Base-by-base conservation (phyloP, 2,329 filamentous ascomycete species). In the Cladorrhinum sp. region DNA sequence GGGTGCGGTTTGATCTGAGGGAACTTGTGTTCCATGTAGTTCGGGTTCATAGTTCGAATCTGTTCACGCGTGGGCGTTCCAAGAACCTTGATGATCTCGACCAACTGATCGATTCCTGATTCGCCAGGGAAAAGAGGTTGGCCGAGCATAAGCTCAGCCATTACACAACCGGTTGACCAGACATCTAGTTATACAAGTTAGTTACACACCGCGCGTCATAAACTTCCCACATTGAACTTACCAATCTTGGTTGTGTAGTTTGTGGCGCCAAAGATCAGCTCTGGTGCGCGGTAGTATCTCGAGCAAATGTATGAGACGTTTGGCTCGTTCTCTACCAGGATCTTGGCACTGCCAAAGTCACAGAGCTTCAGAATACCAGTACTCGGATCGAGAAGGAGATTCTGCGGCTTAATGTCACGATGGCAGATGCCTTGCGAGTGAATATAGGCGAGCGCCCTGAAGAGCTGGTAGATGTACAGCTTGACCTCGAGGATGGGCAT, bases 1-100 rank as follows among this genome's bases (percentile, higher is more conserved):
- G 95, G 95, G 73, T 99, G 95, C 61, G 95, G 95, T 82, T 99
- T 99, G 81, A 99, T 99, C 77, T 99, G 95, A 52, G 95, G 95
- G 78, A 99, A 99, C 81, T 98, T 98, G 81, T 99, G 95, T 80
- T 99, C 95, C 95, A 99, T 99, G 78, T 99, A 99, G 78, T 99
- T 99, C 62, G 95, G 95, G 78, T 99, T 99, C 95, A 99, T 99
- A 67, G 95, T 99, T 69, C 95, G 91, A 72, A 99, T 99, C 77
- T 99, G 95, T 76, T 99, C 95, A 66, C 95, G 86, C 36, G 95
- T 98, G 18, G 95, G 95, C 18, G 95, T 99, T 62, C 95, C 95
- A 63, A 99, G 81, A 57, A 99, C 93, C 80, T 99, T 99, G 83
- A 99, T 99, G 74, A 99, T 99, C 78, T 99, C 95, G 50, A 99